Conservation (phyloP, 257 asterid genomes). For the Euphrasia confusa region DNA sequence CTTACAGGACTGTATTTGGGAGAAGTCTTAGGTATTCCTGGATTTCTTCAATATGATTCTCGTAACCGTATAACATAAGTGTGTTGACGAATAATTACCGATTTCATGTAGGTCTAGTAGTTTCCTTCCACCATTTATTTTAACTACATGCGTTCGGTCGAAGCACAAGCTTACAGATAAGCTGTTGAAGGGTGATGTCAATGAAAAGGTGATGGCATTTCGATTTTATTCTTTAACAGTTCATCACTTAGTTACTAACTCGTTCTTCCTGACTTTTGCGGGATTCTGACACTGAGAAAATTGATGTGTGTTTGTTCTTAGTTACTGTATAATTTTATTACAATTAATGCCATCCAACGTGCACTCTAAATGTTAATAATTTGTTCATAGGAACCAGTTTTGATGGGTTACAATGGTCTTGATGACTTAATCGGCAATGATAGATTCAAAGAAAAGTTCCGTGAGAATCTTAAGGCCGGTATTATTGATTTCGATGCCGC, state of each 20-base stretch:
- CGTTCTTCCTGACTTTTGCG: constrained; percentile 11
- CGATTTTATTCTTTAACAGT: too few species aligned
- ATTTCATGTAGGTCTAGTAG: constrained; percentile 47
- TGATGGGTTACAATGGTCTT: constrained; percentile 56
- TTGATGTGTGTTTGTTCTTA: background rate
- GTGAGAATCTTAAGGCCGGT: constrained; percentile 32
- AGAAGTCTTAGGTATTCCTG: constrained; percentile 50
- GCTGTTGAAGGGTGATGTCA: constrained; percentile 51
- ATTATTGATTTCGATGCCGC: constrained; percentile 51
- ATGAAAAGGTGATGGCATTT: constrained; percentile 31
- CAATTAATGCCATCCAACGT: constrained; percentile 3
- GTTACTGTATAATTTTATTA: background rate
- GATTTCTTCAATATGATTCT: constrained; percentile 12
- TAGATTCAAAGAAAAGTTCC: constrained; percentile 36
- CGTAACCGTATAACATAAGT: constrained; percentile 3
- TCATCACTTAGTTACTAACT: background rate
- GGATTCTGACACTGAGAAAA: constrained; percentile 5
- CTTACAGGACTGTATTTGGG: constrained; percentile 40
- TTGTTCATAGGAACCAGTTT: constrained; percentile 58
- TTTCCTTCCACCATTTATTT: constrained; percentile 42
- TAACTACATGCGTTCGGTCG: constrained; percentile 43
- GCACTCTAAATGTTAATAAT: constrained; percentile 23
- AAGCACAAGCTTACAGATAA: constrained; percentile 64
- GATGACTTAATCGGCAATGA: constrained; percentile 49
- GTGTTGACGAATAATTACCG: constrained; percentile 19